These are phyloP conservation scores for Pholiota molesta DNA, from an alignment of 768 basidiomycete genomes.

Conservation along the genomic window DNA sequence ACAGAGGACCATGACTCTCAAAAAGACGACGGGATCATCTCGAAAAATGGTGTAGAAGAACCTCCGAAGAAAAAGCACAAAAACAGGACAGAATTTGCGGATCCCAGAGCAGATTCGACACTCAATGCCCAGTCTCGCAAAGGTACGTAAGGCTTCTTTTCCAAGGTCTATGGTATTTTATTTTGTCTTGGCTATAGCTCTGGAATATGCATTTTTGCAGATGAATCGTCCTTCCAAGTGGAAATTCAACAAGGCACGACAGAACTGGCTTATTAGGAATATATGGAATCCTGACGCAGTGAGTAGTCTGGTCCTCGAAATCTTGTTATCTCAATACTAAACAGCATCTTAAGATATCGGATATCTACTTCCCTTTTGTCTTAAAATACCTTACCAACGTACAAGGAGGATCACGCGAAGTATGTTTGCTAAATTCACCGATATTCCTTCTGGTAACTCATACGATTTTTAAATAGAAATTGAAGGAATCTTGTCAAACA, in stretches of 20 bases:
- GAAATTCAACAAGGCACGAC: slow-evolving; percentile 77
- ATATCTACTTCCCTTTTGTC: slow-evolving; percentile 26
- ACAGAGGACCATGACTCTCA: slow-evolving; percentile 13
- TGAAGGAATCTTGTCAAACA: slow-evolving; percentile 23
- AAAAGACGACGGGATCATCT: slow-evolving; percentile 12
- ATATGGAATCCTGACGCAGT: slow-evolving; percentile 55
- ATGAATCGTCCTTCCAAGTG: slow-evolving; percentile 51
- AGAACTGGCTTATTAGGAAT: slow-evolving; percentile 76
- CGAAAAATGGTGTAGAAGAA: slow-evolving; percentile 9
- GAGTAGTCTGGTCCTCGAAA: slow-evolving; percentile 22
- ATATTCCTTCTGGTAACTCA: background rate
- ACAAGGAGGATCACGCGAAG: slow-evolving; percentile 28
- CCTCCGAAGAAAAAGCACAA: slow-evolving; percentile 38
- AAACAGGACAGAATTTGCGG: slow-evolving; percentile 46
- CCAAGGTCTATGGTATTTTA: background rate
- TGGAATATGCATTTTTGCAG: slow-evolving; percentile 59
- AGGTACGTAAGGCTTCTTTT: slow-evolving; percentile 31
- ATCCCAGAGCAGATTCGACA: slow-evolving; percentile 42
- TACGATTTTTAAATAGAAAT: slow-evolving; percentile 17
- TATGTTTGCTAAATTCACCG: slow-evolving; percentile 6
- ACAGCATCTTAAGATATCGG: slow-evolving; percentile 22
- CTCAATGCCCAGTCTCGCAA: slow-evolving; percentile 42
- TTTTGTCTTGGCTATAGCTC: slow-evolving; percentile 29
- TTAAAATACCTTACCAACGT: slow-evolving; percentile 25
- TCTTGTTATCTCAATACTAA: background rate